phyloP scores from a whole-genome alignment of 768 basidiomycete species.

The Cystofilobasidium capitatum region DNA sequence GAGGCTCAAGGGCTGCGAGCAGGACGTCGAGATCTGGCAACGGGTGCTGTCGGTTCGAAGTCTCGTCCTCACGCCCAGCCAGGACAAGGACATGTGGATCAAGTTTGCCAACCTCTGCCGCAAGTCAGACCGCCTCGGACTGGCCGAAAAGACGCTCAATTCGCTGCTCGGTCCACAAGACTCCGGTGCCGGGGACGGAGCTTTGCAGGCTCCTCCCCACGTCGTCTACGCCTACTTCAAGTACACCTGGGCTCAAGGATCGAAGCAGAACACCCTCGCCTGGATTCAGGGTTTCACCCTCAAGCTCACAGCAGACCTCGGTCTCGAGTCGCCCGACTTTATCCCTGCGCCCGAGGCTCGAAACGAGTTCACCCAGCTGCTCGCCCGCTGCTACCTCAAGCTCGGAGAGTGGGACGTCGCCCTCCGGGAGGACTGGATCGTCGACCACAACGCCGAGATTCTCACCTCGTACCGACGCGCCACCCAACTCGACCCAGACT shows the following conservation, averaged over 20 bases:
- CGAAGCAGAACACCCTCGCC: conserved; percentile 63
- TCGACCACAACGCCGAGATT: conserved; percentile 66
- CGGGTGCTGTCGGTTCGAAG: conserved; percentile 91
- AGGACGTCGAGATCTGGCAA: conserved; percentile 98
- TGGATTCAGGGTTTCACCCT: conserved; percentile 74
- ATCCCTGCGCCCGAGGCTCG: conserved; percentile 39
- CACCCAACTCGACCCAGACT: conserved; percentile 82
- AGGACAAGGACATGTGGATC: conserved; percentile 97
- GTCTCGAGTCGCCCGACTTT: conserved; percentile 16
- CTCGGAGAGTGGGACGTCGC: conserved; percentile 88
- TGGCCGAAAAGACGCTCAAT: conserved; percentile 94
- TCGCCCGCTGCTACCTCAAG: conserved; percentile 96
- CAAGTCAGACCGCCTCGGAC: conserved; percentile 82
- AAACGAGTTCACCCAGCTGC: conserved; percentile 61
- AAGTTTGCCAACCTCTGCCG: conserved; percentile 97
- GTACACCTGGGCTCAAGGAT: conserved; percentile 84
- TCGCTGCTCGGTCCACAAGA: conserved; percentile 65
- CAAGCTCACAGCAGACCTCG: conserved; percentile 53
- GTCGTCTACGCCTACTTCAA: conserved; percentile 95
- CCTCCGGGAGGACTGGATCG: conserved; percentile 66
- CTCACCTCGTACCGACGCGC: conserved; percentile 74
- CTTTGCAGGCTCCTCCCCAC: conserved; percentile 68
- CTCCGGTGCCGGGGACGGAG: conserved; percentile 32
- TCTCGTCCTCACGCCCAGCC: conserved; percentile 80
- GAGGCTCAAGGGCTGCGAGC: conserved; percentile 89